phyloP scores from a whole-genome alignment of 2,329 filamentous ascomycete genomes.

The Beauveria rudraprayagi region DNA sequence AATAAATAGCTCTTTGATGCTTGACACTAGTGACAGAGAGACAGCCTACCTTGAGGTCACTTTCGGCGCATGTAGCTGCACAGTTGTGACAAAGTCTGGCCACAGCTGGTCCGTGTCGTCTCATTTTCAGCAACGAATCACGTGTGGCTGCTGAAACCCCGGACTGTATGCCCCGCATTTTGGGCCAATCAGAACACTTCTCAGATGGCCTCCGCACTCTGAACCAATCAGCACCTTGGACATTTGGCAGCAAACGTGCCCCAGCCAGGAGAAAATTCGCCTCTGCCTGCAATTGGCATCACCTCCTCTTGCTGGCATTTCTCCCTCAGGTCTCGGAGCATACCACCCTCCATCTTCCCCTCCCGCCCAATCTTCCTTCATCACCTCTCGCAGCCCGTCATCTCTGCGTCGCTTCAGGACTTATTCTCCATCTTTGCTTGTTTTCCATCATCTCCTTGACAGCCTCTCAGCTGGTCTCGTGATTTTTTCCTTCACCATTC shows the following conservation, averaged over 20 bases:
- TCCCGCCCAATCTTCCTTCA: not conserved
- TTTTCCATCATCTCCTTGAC: not conserved
- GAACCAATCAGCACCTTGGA: not conserved
- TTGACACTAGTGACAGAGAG: not conserved
- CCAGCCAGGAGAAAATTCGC: slow-evolving; percentile 12
- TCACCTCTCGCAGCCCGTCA: slow-evolving; percentile 4
- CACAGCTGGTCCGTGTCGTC: not conserved
- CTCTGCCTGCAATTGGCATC: slow-evolving; percentile 2
- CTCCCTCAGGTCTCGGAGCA: slow-evolving; percentile 15
- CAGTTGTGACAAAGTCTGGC: not conserved
- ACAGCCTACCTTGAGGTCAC: not conserved
- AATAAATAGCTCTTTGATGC: not conserved
- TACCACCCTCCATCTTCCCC: not conserved
- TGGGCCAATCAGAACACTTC: slow-evolving; percentile 23
- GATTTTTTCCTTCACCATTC: slow-evolving; percentile 10
- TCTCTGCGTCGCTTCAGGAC: not conserved
- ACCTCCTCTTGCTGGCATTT: slow-evolving; percentile 9
- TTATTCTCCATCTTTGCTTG: not conserved
- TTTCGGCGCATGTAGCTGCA: not conserved
- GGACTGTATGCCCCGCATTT: slow-evolving; percentile 20
- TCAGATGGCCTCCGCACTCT: not conserved
- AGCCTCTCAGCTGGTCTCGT: slow-evolving; percentile 2
- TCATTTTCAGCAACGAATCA: slow-evolving; percentile 12
- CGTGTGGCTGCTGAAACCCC: slow-evolving; percentile 12
- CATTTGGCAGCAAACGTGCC: not conserved